Evolutionary conservation across 352 stramenopile species (phyloP).

Genomic region (Pythium diclinum): DNA sequence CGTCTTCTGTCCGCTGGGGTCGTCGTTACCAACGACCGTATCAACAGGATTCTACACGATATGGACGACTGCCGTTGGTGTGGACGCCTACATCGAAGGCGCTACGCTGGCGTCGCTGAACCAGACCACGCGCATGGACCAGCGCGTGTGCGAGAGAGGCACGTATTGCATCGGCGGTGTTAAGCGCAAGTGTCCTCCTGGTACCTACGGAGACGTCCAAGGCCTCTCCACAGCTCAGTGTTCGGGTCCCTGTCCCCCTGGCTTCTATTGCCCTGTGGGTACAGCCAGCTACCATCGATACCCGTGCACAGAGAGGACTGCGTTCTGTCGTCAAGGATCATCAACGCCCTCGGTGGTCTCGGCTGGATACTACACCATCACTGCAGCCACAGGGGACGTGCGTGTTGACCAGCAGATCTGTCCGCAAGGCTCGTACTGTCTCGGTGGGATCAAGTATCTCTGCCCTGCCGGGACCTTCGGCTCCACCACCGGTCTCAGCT

Average conservation of each 20-base stretch:
- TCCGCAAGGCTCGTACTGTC: conserved; percentile 57
- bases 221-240: conserved; percentile 45
- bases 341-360: conserved; percentile 33
- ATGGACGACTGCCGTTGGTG: conserved; percentile 27
- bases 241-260: conserved; percentile 50
- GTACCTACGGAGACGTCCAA: conserved; percentile 40
- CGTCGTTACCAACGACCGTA: conserved; percentile 33
- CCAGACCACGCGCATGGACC: conserved; percentile 39
- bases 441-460: conserved; percentile 41
- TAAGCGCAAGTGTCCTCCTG: conserved; percentile 48
- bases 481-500: conserved; percentile 38
- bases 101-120: conserved; percentile 30
- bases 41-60: conserved; percentile 58
- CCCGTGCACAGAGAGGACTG: conserved; percentile 35
- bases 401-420: conserved; percentile 54
- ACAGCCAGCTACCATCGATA: conserved; percentile 34
- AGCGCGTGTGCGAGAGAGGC: conserved; percentile 51
- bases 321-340: conserved; percentile 53
- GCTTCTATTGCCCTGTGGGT: conserved; percentile 62
- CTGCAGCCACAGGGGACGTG: conserved; percentile 23
- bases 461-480: conserved; percentile 60
- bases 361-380: conserved; percentile 49
- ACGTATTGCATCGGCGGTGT: conserved; percentile 53
- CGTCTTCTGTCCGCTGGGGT: conserved; percentile 54
- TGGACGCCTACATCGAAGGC: conserved; percentile 47